phyloP scores from a whole-genome alignment of 495 filamentous ascomycete genomes.

The Parmelia sp. region DNA sequence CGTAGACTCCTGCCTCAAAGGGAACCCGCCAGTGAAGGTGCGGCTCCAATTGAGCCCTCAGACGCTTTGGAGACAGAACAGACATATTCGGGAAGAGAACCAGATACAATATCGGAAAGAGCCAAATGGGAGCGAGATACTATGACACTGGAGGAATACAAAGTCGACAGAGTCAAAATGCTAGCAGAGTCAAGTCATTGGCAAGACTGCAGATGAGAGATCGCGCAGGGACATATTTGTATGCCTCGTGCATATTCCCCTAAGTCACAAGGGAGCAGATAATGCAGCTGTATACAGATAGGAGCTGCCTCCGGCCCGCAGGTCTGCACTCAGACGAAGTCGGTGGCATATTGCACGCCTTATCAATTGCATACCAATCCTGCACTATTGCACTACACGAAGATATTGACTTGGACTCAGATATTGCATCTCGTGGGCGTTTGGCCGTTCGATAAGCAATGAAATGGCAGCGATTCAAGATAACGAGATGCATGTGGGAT shows the following conservation, averaged over 20 bases:
- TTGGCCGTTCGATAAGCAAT: neutral
- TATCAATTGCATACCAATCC: neutral
- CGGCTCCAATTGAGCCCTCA: conserved; percentile 33
- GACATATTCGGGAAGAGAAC: conserved; percentile 28
- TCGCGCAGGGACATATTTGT: conserved; percentile 7
- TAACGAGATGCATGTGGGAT: neutral
- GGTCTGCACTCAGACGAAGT: neutral
- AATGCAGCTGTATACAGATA: neutral
- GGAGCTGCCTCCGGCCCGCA: conserved; percentile 2
- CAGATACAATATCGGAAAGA: neutral
- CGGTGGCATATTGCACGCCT: neutral
- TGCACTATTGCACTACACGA: neutral
- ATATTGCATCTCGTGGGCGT: neutral
- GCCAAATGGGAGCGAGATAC: neutral
- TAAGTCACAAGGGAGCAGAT: neutral
- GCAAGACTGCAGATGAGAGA: neutral
- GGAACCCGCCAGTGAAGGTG: conserved; percentile 35
- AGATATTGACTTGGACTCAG: neutral
- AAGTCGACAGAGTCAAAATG: neutral
- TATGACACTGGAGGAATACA: neutral
- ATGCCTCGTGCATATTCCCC: neutral
- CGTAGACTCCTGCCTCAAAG: conserved; percentile 36
- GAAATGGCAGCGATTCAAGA: neutral
- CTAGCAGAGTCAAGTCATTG: neutral
- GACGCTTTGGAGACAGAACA: conserved; percentile 31